These are phyloP conservation scores for Rhypophila decipiens DNA, from an alignment of 495 filamentous ascomycete species.

Conservation along the genomic window DNA sequence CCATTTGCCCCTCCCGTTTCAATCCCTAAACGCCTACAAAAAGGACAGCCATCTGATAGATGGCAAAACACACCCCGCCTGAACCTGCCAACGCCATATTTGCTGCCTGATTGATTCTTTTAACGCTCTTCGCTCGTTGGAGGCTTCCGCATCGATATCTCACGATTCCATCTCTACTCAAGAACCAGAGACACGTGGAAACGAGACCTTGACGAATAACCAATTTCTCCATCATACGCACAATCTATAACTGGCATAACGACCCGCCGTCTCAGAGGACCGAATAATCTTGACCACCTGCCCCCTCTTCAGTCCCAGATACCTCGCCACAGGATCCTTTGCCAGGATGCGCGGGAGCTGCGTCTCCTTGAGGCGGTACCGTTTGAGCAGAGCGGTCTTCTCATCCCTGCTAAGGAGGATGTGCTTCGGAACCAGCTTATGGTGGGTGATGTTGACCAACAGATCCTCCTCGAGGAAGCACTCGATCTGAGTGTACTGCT, in stretches of 20 bases:
- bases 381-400: conserved; percentile 71
- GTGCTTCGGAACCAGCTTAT: conserved; percentile 94
- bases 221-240: conserved; percentile 44
- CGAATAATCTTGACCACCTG: conserved; percentile 99
- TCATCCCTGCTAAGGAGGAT: conserved; percentile 84
- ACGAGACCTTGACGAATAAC: too few relatives aligned
- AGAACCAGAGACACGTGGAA: too few relatives aligned
- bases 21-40: too few relatives aligned
- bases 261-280: conserved; percentile 67
- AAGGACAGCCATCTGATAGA: too few relatives aligned
- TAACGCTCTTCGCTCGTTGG: too few relatives aligned
- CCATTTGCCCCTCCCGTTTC: too few relatives aligned
- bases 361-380: conserved; percentile 94
- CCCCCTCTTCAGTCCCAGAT: conserved; percentile 82
- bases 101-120: too few relatives aligned
- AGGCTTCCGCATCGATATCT: too few relatives aligned
- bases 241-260: conserved; percentile 67
- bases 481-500: conserved; percentile 72
- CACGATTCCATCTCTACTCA: too few relatives aligned
- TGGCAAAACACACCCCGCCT: too few relatives aligned
- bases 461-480: conserved; percentile 93
- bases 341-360: conserved; percentile 89
- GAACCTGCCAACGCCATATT: too few relatives aligned
- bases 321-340: conserved; percentile 86
- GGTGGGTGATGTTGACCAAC: conserved; percentile 95